These are phyloP conservation scores for Mortierella sp. DNA, from an alignment of 371 early-diverging fungal genomes.

Conservation along the genomic window DNA sequence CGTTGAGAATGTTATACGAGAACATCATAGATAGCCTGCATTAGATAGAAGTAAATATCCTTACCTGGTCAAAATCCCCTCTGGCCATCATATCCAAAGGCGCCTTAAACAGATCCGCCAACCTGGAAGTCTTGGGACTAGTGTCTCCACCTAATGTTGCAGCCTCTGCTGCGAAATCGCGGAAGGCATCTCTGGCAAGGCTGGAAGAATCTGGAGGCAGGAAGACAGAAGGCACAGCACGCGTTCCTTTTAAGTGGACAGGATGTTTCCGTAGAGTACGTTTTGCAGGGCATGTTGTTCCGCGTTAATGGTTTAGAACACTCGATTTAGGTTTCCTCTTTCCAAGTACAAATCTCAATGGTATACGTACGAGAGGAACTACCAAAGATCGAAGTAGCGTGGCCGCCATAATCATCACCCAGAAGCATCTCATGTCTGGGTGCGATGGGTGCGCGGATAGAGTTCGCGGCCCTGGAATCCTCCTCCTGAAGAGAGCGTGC, in stretches of 20 bases:
- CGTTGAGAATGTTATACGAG: no score
- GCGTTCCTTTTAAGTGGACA: conserved; percentile 22
- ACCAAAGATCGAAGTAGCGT: conserved; percentile 14
- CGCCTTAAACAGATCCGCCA: conserved; percentile 86
- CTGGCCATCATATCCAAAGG: conserved; percentile 89
- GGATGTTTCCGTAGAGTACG: no score
- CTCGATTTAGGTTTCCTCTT: neutral
- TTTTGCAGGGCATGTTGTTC: no score
- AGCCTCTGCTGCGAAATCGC: conserved; percentile 58
- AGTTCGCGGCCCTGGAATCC: conserved; percentile 51
- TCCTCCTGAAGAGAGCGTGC: conserved; percentile 65
- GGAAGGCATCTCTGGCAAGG: conserved; percentile 54
- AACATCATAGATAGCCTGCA: no score
- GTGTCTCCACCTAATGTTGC: conserved; percentile 54
- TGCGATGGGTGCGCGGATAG: conserved; percentile 83
- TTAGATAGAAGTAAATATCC: neutral
- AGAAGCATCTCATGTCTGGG: conserved; percentile 80
- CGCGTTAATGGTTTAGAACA: no score
- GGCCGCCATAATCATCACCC: conserved; percentile 57
- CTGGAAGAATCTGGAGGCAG: conserved; percentile 57
- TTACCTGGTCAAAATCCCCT: conserved; percentile 80
- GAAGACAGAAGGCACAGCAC: conserved; percentile 41
- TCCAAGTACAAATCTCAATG: no score
- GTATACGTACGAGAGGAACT: conserved; percentile 36
- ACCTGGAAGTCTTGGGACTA: conserved; percentile 60